Conservation (phyloP, 331 rosid species). For the Pyrus hybrid region DNA sequence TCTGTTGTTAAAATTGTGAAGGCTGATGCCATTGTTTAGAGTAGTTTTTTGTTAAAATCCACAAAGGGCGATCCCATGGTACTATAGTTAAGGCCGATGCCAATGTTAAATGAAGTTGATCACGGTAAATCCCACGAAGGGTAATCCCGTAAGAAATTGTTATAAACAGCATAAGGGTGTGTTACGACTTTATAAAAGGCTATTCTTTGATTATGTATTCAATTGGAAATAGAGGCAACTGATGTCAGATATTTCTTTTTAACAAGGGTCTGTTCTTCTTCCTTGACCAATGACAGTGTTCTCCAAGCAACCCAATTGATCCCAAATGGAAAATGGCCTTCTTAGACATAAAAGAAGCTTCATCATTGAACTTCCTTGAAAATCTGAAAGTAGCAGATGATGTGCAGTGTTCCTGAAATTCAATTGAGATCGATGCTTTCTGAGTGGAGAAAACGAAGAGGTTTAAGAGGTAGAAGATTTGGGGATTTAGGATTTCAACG, state of each 20-base stretch:
- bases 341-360: slow-evolving; percentile 67
- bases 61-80: no score
- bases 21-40: no score
- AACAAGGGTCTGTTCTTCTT: slow-evolving; percentile 34
- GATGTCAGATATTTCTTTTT: slow-evolving; percentile 38
- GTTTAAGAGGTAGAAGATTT: background rate
- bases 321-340: slow-evolving; percentile 46
- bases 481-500: background rate
- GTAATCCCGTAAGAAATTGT: no score
- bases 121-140: no score
- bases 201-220: no score
- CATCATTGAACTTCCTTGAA: slow-evolving; percentile 34
- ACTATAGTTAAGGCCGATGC: no score
- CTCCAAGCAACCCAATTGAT: slow-evolving; percentile 60
- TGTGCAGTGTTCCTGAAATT: slow-evolving; percentile 27
- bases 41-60: no score
- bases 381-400: slow-evolving; percentile 23
- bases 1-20: no score
- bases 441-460: background rate
- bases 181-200: no score
- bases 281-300: slow-evolving; percentile 40
- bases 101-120: no score
- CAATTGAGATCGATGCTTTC: background rate
- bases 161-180: no score
- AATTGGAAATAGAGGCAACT: background rate